These are phyloP conservation scores for Trichoderma afroharzianum DNA, from an alignment of 2,329 filamentous ascomycete genomes.

Conservation along the genomic window DNA sequence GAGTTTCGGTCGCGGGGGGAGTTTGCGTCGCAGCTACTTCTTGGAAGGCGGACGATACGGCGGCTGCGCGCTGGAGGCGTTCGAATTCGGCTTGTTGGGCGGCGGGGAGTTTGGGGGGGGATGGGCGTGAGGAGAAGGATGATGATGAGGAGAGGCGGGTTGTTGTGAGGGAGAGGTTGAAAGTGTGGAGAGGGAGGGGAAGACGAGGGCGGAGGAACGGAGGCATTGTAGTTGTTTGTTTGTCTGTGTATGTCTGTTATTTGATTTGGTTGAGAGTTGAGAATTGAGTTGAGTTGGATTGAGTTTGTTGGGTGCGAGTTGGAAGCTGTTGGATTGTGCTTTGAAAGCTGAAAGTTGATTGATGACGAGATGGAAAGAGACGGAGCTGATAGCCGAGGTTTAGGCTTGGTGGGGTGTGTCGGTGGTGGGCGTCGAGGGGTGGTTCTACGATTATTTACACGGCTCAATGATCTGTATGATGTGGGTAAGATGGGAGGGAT, in stretches of 20 bases:
- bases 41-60: constrained; percentile 43
- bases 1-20: constrained; percentile 25
- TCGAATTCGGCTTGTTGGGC: constrained; percentile 90
- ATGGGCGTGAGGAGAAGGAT: constrained; percentile 53
- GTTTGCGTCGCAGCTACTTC: constrained; percentile 21
- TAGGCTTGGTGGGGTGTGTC: constrained; percentile 7
- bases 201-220: not conserved
- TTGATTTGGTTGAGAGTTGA: not conserved
- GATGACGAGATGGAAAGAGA: not conserved
- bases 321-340: not conserved
- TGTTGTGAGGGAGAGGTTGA: constrained; percentile 11
- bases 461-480: not conserved
- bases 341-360: not conserved
- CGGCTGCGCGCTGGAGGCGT: constrained; percentile 66
- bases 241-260: not conserved
- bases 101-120: constrained; percentile 82
- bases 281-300: not conserved
- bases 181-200: not conserved
- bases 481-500: not conserved
- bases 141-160: constrained; percentile 37
- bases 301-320: not conserved
- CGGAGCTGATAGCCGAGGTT: constrained; percentile 12
- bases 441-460: not conserved
- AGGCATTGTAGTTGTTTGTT: not conserved
- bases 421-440: not conserved